Base-by-base conservation (phyloP, 202 grass and related monocot genomes). In the Brachypodium distachyon region DNA sequence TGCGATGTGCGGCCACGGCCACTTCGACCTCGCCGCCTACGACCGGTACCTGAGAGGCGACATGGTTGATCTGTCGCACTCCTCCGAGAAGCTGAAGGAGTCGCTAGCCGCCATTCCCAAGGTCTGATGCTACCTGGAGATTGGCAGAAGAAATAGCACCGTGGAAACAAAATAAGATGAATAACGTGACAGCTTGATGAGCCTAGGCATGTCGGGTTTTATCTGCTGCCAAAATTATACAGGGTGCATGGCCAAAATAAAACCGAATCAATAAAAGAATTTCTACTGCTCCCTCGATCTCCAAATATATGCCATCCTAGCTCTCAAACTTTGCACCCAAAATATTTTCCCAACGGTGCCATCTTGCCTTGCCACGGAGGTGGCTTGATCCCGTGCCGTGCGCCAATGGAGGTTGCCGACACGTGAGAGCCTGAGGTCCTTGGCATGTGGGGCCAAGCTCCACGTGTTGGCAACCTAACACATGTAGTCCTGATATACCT, bases 1-100 rank as follows among this genome's bases (percentile, higher is more conserved):
- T 44, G 95, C 95, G 17, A 95, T 98, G 91, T 95, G 95, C 57
- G 95, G 95, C 10, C 91, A 98, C 19, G 95, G 95, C 21, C 95
- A 98, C 79, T 98, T 98, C 26, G 95, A 95, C 78, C 95, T 98
- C 3, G 50, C 82, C 10, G 60, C 95, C 1, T 98, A 98, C 44
- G 95, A 95, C 4, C 92, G 82, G 62, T 98, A 92, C 76, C 87
- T 98, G 47, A 84, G 77, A 70, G 95, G 95, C 34, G 75, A 87
- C 67, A 98, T 98, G 91, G 77, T 94, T 40, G 89, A 98, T 67
- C 82, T 98, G 2, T 63, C 77, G 1, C 84, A 90, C 70, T 80
- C 91, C 5, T 38, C 49, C 0, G 77, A 92, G 17, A 98, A 94
- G 85, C 59, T 94, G 38, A 26, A 74, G 76, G 89, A 81, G 62